phyloP scores from a whole-genome alignment of 2,329 filamentous ascomycete species.

The Capronia epimyces region DNA sequence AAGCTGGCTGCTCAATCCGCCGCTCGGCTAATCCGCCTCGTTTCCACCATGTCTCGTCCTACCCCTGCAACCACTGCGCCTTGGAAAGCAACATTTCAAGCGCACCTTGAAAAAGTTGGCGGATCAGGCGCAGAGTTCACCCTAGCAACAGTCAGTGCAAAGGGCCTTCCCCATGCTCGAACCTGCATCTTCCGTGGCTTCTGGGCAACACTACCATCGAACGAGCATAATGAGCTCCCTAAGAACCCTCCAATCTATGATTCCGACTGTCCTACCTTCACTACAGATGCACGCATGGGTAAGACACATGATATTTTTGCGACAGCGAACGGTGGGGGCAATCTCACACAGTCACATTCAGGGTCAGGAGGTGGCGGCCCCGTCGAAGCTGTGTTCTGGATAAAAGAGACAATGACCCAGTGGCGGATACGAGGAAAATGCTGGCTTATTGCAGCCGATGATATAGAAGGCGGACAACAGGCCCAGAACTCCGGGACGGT shows the following conservation, averaged over 20 bases:
- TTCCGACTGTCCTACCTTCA: constrained; percentile 74
- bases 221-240: constrained; percentile 66
- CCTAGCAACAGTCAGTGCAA: constrained; percentile 41
- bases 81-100: constrained; percentile 48
- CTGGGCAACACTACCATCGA: constrained; percentile 65
- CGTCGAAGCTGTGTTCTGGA: constrained; percentile 84
- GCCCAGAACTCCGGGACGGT: constrained; percentile 50
- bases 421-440: constrained; percentile 77
- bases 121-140: constrained; percentile 38
- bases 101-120: constrained; percentile 41
- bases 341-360: constrained; percentile 38
- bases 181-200: constrained; percentile 83
- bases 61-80: constrained; percentile 41
- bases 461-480: constrained; percentile 45
- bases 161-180: constrained; percentile 51
- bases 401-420: constrained; percentile 63
- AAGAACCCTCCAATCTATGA: constrained; percentile 66
- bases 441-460: constrained; percentile 69
- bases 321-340: constrained; percentile 44
- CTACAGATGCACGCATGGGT: constrained; percentile 81
- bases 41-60: constrained; percentile 38
- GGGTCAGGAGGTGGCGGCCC: constrained; percentile 60
- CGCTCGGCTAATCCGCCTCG: constrained; percentile 10
- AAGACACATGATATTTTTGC: constrained; percentile 69
- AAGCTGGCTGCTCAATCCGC: constrained; percentile 9